phyloP scores from a whole-genome alignment of 176 grass and related monocot genomes.

The Avena insularis region DNA sequence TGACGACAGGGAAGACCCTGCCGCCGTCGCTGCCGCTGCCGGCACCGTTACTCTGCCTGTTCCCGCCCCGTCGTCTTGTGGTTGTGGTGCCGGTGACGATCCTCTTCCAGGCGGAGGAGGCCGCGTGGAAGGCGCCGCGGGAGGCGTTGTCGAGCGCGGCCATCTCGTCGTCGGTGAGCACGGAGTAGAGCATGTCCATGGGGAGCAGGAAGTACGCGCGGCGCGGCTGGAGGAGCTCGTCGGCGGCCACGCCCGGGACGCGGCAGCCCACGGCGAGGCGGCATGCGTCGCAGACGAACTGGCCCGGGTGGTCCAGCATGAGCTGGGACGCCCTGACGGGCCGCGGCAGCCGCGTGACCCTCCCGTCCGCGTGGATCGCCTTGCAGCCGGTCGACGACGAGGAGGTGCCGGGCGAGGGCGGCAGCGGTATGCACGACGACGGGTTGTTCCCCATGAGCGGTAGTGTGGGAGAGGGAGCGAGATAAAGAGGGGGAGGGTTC shows the following conservation, averaged over 20 bases:
- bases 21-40: conserved; percentile 1
- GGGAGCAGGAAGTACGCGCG: conserved; percentile 87
- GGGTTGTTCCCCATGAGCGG: conserved; percentile 59
- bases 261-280: conserved; percentile 71
- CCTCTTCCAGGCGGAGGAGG: conserved; percentile 49
- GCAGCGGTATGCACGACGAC: conserved; percentile 56
- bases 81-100: conserved; percentile 37
- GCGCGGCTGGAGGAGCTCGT: conserved; percentile 66
- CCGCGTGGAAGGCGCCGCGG: conserved; percentile 47
- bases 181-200: conserved; percentile 96
- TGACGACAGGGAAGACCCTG: conserved; percentile 62
- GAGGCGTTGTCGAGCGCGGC: conserved; percentile 45
- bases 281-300: conserved; percentile 74
- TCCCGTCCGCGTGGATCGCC: conserved; percentile 65
- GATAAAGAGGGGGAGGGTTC: background rate
- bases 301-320: conserved; percentile 68
- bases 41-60: background rate
- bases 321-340: conserved; percentile 63
- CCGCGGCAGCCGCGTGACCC: conserved; percentile 46
- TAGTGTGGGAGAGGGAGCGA: background rate
- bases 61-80: background rate
- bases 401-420: background rate
- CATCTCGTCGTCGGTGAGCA: conserved; percentile 96
- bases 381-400: conserved; percentile 38
- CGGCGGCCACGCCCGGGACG: conserved; percentile 58